Evolutionary conservation across 23 red algal species (phyloP).

Genomic region (Rhodosorus marinus): DNA sequence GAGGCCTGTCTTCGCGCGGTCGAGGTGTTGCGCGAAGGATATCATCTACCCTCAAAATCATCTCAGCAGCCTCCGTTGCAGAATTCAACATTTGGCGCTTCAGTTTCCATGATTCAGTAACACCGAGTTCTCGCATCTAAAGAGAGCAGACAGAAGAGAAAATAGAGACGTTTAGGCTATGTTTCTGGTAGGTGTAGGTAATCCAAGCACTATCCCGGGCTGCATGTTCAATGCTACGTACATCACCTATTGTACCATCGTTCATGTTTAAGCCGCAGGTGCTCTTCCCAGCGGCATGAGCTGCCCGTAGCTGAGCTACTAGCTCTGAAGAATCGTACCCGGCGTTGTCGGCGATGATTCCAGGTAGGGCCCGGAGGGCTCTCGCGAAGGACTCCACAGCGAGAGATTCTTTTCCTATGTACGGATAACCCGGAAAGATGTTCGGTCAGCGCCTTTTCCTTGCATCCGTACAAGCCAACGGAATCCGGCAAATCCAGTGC

Average conservation of each 20-base stretch:
- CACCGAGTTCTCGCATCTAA: constrained; percentile 38
- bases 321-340: constrained; percentile 76
- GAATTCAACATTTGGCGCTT: constrained; percentile 83
- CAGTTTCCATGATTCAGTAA: constrained; percentile 88
- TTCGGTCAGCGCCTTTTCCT: too few relatives aligned
- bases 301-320: constrained; percentile 64
- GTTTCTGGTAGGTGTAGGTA: neutral
- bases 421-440: neutral
- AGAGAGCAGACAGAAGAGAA: neutral
- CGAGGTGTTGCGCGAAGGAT: constrained; percentile 83
- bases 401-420: constrained; percentile 35
- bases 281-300: constrained; percentile 50
- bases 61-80: constrained; percentile 85
- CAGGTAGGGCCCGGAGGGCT: constrained; percentile 64
- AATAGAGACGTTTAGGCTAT: neutral
- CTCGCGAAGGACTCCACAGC: constrained; percentile 76
- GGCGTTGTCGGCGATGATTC: constrained; percentile 84
- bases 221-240: too few relatives aligned
- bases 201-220: neutral
- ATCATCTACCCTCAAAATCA: constrained; percentile 96
- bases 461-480: too few relatives aligned
- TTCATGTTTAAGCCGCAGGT: constrained; percentile 71
- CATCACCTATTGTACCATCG: constrained; percentile 44
- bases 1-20: constrained; percentile 30
- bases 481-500: too few relatives aligned